These are phyloP conservation scores for Oldenlandia corymbosa DNA, from an alignment of 257 asterid species.

Conservation along the genomic window DNA sequence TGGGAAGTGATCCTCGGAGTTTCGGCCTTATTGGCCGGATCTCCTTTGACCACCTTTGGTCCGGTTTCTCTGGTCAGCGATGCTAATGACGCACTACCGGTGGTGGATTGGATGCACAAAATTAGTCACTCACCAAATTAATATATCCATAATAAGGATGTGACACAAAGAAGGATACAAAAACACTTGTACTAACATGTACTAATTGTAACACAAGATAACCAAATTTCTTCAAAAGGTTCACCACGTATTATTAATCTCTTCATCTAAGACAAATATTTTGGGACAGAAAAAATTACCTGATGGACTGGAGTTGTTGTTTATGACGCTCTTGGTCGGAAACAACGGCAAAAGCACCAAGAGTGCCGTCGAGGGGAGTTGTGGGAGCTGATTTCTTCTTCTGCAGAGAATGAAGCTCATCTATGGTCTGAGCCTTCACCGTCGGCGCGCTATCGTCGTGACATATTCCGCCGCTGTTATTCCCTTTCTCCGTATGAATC, in stretches of 20 bases:
- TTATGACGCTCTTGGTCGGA: constrained; percentile 60
- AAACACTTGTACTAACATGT: no score
- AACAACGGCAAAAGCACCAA: constrained; percentile 31
- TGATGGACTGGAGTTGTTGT: constrained; percentile 86
- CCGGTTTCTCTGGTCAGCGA: constrained; percentile 86
- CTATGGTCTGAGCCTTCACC: constrained; percentile 74
- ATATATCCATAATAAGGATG: no score
- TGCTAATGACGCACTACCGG: constrained; percentile 92
- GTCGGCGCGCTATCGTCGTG: constrained; percentile 72
- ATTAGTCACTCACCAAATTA: no score
- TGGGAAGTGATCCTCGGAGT: constrained; percentile 53
- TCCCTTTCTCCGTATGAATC: constrained; percentile 60
- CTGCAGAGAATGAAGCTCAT: constrained; percentile 87
- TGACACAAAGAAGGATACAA: no score
- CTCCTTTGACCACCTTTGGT: constrained; percentile 89
- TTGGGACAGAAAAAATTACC: constrained; percentile 33
- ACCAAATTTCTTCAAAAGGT: no score
- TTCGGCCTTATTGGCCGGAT: constrained; percentile 62
- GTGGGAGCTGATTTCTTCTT: constrained; percentile 76
- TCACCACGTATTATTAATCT: no score
- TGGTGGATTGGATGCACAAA: no score
- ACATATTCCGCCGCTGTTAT: constrained; percentile 47
- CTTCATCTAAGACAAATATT: no score
- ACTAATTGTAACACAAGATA: no score
- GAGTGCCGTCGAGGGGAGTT: constrained; percentile 38